These are phyloP conservation scores for Raffaelea ambrosiae DNA, from an alignment of 2,329 filamentous ascomycete genomes.

Conservation along the genomic window DNA sequence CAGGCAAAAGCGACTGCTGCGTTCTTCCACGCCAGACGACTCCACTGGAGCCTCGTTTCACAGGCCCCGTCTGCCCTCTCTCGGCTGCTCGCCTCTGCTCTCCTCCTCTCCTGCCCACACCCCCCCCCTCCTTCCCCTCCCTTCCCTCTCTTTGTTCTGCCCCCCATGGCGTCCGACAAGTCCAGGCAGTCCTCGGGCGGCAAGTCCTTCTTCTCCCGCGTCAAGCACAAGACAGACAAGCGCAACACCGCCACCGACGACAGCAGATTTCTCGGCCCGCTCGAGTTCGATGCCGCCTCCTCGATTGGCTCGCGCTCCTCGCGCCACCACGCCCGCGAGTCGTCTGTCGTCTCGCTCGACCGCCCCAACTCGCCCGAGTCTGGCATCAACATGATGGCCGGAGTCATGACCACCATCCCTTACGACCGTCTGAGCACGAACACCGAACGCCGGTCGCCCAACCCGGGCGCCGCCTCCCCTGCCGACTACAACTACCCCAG, in stretches of 20 bases:
- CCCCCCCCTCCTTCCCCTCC: conserved; percentile 8
- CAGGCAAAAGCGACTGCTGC: background rate
- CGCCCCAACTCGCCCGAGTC: conserved; percentile 54
- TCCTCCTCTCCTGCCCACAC: background rate
- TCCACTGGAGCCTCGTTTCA: background rate
- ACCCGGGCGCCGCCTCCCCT: conserved; percentile 35
- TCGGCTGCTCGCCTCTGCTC: background rate
- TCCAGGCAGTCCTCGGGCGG: conserved; percentile 67
- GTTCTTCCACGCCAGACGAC: background rate
- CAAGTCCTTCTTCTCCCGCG: conserved; percentile 73
- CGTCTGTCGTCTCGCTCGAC: conserved; percentile 65
- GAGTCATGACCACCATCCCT: conserved; percentile 79
- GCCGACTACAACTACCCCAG: conserved; percentile 47
- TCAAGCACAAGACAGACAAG: conserved; percentile 68
- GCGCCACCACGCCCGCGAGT: conserved; percentile 67
- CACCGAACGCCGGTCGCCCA: conserved; percentile 50
- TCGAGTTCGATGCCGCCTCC: conserved; percentile 53
- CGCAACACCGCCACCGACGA: conserved; percentile 55
- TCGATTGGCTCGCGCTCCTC: conserved; percentile 61
- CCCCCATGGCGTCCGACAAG: conserved; percentile 56
- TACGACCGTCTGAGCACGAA: conserved; percentile 57
- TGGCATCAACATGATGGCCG: conserved; percentile 65
- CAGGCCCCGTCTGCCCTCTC: background rate
- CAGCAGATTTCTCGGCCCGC: conserved; percentile 41
- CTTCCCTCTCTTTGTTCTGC: conserved; percentile 5